A percentile compares a stretch with the other conserved stretches of the same genome.
Evolutionary conservation across 148 eudicot species (phyloP).

Genomic region (Oxyria digyna): DNA sequence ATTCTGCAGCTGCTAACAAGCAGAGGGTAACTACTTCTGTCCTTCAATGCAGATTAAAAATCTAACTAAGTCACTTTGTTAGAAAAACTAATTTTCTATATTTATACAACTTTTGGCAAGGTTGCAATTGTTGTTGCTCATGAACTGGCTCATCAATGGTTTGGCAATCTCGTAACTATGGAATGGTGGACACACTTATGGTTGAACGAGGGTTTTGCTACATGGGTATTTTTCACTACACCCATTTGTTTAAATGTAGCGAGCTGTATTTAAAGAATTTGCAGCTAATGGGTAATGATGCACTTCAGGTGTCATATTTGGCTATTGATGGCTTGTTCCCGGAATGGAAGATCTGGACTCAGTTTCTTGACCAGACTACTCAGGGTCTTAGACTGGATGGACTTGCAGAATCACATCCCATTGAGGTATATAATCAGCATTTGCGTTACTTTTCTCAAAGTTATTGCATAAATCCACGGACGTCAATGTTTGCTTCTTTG

Average conservation of each 20-base stretch:
- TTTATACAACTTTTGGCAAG: slow-evolving; percentile 19
- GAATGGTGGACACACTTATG: slow-evolving; percentile 99
- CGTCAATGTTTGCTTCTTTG: slow-evolving; percentile 6
- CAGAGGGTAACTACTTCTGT: slow-evolving; percentile 52
- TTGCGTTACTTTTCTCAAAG: background rate
- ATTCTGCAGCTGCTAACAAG: slow-evolving; percentile 93
- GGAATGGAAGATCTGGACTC: slow-evolving; percentile 96
- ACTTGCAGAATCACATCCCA: slow-evolving; percentile 91
- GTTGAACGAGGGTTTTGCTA: slow-evolving; percentile 97
- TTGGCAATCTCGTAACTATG: slow-evolving; percentile 98
- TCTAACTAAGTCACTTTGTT: background rate
- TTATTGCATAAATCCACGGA: background rate
- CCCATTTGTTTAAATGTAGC: background rate
- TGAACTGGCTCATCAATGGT: slow-evolving; percentile 98
- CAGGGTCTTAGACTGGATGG: slow-evolving; percentile 88
- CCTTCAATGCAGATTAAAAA: background rate
- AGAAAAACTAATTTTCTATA: background rate
- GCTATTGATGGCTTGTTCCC: slow-evolving; percentile 83
- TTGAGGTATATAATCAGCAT: slow-evolving; percentile 40
- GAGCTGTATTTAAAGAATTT: background rate
- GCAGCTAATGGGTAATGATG: background rate
- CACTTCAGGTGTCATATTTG: slow-evolving; percentile 69
- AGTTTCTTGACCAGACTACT: slow-evolving; percentile 78
- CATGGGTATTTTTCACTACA: slow-evolving; percentile 48
- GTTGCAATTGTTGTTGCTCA: slow-evolving; percentile 96